phyloP scores from a whole-genome alignment of 2,329 filamentous ascomycete species.

The Coniochaeta sp. region DNA sequence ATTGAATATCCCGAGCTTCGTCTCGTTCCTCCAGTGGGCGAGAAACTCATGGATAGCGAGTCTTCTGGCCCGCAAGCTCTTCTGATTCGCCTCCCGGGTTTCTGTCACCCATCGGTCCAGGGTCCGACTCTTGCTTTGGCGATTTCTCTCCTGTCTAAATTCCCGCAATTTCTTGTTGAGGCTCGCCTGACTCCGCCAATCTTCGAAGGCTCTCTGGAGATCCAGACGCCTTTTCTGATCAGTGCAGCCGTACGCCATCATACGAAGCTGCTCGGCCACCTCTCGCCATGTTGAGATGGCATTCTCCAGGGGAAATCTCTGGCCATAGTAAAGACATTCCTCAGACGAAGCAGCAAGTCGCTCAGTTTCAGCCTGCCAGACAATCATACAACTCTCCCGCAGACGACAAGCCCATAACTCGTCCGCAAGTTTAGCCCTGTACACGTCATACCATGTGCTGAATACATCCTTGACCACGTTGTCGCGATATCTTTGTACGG shows the following conservation, averaged over 20 bases:
- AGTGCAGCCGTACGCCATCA: constrained; percentile 6
- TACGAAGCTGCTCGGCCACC: constrained; percentile 7
- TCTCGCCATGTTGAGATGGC: constrained; percentile 15
- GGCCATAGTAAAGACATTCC: constrained; percentile 8
- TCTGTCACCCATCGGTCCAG: constrained; percentile 6
- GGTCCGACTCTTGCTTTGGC: not conserved
- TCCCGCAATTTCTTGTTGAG: not conserved
- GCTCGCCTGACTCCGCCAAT: not conserved
- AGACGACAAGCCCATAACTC: constrained; percentile 9
- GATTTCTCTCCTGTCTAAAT: not conserved
- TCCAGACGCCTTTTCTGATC: constrained; percentile 8
- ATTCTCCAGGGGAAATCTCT: constrained; percentile 13
- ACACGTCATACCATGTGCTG: constrained; percentile 21
- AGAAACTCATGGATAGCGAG: constrained; percentile 12
- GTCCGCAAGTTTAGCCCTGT: constrained; percentile 16
- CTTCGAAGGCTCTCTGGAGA: constrained; percentile 4
- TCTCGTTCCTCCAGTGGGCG: constrained; percentile 18
- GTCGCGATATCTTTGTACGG: constrained; percentile 19
- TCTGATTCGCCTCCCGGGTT: constrained; percentile 2
- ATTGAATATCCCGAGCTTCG: constrained; percentile 14
- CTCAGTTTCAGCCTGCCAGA: constrained; percentile 13
- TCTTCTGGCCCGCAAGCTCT: constrained; percentile 9
- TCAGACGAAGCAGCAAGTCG: constrained; percentile 7
- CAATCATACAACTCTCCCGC: constrained; percentile 7
- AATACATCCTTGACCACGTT: constrained; percentile 20